Evolutionary conservation across 805 yeast species (phyloP).

Genomic region (Henningerozyma blattae): DNA sequence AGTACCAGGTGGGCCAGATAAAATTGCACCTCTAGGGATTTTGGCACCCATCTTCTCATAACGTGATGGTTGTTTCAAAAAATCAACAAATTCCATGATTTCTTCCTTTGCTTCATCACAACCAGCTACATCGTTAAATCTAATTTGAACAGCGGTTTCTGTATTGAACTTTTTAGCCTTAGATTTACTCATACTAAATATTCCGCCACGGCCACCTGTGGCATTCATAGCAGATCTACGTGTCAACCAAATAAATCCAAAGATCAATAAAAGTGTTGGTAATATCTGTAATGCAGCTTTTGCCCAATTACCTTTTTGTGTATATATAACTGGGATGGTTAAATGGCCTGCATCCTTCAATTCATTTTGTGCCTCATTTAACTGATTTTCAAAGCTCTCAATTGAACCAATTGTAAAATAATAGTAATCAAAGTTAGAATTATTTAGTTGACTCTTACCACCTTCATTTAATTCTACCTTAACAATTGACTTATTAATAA

Average conservation of each 20-base stretch:
- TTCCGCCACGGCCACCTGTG: constrained; percentile 53
- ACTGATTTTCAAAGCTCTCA: constrained; percentile 72
- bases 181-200: constrained; percentile 84
- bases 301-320: constrained; percentile 54
- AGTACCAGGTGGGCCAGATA: constrained; percentile 98
- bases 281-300: constrained; percentile 59
- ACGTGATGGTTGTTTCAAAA: constrained; percentile 79
- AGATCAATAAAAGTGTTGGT: constrained; percentile 84
- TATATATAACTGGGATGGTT: constrained; percentile 72
- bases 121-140: constrained; percentile 94
- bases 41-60: constrained; percentile 92
- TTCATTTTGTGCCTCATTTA: constrained; percentile 66
- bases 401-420: constrained; percentile 80
- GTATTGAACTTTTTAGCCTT: constrained; percentile 86
- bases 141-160: constrained; percentile 80
- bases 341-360: constrained; percentile 47
- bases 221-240: constrained; percentile 42
- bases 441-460: constrained; percentile 38
- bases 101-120: constrained; percentile 95
- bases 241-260: constrained; percentile 77
- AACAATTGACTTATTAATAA: constrained; percentile 68
- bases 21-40: constrained; percentile 95
- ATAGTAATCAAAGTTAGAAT: constrained; percentile 25
- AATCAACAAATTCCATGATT: constrained; percentile 94
- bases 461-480: constrained; percentile 54